Percentiles rank a stretch among this genome's conserved stretches.
Conservation (phyloP, 1,284 basidiomycete species). For the Heterobasidion occidentale region DNA sequence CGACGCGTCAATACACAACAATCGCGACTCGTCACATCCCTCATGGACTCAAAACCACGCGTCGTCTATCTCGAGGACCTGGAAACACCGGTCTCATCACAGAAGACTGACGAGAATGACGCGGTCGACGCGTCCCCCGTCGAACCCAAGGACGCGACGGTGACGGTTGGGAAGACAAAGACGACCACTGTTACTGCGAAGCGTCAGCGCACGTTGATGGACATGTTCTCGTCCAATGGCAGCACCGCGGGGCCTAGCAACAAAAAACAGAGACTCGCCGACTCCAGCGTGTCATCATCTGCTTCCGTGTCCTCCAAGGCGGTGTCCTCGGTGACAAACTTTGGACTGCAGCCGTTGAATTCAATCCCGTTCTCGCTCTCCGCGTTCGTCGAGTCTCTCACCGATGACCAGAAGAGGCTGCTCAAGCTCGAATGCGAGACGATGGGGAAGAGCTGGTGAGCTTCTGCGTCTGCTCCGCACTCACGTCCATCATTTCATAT, state of each 20-base stretch:
- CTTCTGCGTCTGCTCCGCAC: slow-evolving; percentile 4
- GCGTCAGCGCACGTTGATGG: slow-evolving; percentile 56
- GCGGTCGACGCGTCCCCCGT: slow-evolving; percentile 3
- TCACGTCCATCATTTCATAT: neutral
- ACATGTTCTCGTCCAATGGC: slow-evolving; percentile 38
- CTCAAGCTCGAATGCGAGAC: slow-evolving; percentile 62
- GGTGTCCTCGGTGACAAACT: neutral
- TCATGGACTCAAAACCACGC: slow-evolving; percentile 12
- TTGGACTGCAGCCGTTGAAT: slow-evolving; percentile 38
- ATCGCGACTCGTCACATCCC: neutral
- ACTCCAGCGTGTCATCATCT: neutral
- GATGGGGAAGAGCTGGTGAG: slow-evolving; percentile 70
- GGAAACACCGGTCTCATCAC: slow-evolving; percentile 18
- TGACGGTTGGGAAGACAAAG: slow-evolving; percentile 11
- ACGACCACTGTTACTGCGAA: slow-evolving; percentile 26
- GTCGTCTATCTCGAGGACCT: slow-evolving; percentile 56
- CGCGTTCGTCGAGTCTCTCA: slow-evolving; percentile 45
- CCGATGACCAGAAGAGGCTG: slow-evolving; percentile 48
- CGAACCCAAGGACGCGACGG: slow-evolving; percentile 9
- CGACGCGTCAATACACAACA: neutral
- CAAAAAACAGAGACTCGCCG: slow-evolving; percentile 34
- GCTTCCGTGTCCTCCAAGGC: neutral
- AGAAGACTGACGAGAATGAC: slow-evolving; percentile 9
- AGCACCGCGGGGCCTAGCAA: slow-evolving; percentile 16
- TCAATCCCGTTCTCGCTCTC: slow-evolving; percentile 62